phyloP scores from a whole-genome alignment of 768 basidiomycete genomes.

The Hericium rajendrae region DNA sequence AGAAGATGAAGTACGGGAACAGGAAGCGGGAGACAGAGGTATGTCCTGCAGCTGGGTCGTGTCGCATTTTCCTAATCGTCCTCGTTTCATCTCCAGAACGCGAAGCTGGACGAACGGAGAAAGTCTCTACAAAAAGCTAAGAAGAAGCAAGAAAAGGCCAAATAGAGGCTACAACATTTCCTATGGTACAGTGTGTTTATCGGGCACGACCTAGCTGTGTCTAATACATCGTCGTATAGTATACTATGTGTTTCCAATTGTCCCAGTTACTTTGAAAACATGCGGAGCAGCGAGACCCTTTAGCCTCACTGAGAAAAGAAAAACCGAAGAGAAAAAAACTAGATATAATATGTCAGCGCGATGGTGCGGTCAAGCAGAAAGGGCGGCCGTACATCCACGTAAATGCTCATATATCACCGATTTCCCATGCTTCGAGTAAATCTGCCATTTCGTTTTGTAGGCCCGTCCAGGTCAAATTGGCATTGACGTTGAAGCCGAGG shows the following conservation, averaged over 20 bases:
- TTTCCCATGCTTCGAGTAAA: slow-evolving; percentile 14
- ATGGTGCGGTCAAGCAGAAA: background rate
- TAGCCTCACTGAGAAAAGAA: background rate
- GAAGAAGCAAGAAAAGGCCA: slow-evolving; percentile 28
- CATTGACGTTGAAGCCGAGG: slow-evolving; percentile 4
- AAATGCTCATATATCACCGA: slow-evolving; percentile 11
- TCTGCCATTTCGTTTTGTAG: slow-evolving; percentile 6
- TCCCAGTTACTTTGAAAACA: no score
- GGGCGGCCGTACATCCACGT: background rate
- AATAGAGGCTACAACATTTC: background rate
- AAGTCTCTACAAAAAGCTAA: slow-evolving; percentile 45
- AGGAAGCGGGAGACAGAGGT: slow-evolving; percentile 75
- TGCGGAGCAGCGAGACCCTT: no score
- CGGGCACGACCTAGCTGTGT: background rate
- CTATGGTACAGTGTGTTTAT: background rate
- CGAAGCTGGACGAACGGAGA: slow-evolving; percentile 50
- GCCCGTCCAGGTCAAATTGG: slow-evolving; percentile 4
- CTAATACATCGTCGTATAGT: background rate
- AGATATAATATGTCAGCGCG: background rate
- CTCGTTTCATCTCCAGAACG: slow-evolving; percentile 34
- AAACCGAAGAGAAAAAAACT: background rate
- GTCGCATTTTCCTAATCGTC: slow-evolving; percentile 5
- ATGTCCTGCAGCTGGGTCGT: slow-evolving; percentile 19
- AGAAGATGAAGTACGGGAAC: slow-evolving; percentile 85
- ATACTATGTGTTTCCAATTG: background rate